Evolutionary conservation across 2,329 filamentous ascomycete species (phyloP).

Genomic region (Pseudogymnoascus pannorum): DNA sequence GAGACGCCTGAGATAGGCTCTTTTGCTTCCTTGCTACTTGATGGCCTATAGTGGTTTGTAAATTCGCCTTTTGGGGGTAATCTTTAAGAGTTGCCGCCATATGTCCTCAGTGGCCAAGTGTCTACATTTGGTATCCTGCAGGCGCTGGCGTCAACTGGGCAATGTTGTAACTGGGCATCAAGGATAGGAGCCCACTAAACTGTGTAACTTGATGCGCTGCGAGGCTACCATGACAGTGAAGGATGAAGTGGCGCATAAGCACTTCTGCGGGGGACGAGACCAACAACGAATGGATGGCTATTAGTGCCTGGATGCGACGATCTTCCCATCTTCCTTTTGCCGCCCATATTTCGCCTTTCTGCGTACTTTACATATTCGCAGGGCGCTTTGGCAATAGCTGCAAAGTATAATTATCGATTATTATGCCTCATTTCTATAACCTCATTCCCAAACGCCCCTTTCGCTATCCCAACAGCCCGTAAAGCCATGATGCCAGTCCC

Average conservation of each 20-base stretch:
- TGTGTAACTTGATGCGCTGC: background rate
- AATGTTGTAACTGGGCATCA: conserved; percentile 1
- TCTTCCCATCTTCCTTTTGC: background rate
- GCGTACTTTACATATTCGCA: background rate
- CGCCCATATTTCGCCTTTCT: background rate
- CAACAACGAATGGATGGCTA: conserved; percentile 4
- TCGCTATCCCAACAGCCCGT: background rate
- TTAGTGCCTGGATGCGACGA: conserved; percentile 3
- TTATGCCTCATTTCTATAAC: background rate
- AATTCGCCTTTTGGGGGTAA: background rate
- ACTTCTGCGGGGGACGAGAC: conserved; percentile 1
- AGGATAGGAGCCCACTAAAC: background rate
- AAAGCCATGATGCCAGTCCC: background rate
- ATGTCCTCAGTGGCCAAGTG: background rate
- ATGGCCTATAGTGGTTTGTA: background rate
- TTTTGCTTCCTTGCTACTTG: background rate
- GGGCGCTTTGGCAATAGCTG: background rate
- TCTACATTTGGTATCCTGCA: background rate
- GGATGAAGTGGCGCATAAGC: conserved; percentile 4
- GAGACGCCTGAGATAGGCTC: background rate
- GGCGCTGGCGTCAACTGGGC: background rate
- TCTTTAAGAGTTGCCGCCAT: background rate
- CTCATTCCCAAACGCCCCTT: background rate
- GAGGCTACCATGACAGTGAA: background rate
- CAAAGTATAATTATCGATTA: conserved; percentile 5